Conservation (phyloP, 495 filamentous ascomycete genomes). For the Aspergillus mulundensis region DNA sequence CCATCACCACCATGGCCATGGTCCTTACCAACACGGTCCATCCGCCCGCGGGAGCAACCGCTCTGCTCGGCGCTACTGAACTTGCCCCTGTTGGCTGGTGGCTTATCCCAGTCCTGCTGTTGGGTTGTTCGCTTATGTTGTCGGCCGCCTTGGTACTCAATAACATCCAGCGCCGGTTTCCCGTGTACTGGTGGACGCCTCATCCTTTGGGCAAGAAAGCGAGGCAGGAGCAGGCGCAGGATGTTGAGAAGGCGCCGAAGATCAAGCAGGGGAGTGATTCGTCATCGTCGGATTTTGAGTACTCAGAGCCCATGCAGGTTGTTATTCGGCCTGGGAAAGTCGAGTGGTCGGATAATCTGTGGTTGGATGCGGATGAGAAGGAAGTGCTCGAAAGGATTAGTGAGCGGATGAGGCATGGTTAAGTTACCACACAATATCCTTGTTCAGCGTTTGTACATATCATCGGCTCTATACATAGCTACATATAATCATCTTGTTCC, state of each 20-base stretch:
- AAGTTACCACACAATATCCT: too few species aligned
- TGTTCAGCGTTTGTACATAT: too few species aligned
- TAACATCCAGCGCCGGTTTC: conserved; percentile 73
- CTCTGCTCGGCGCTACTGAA: conserved; percentile 69
- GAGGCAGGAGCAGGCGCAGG: conserved; percentile 12
- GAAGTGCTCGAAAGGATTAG: conserved; percentile 30
- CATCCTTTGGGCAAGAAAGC: conserved; percentile 19
- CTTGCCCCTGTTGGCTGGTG: conserved; percentile 66
- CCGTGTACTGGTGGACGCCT: conserved; percentile 66
- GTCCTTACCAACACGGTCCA: conserved; percentile 73
- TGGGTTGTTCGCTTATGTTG: conserved; percentile 64
- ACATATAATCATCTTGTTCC: background rate
- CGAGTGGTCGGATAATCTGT: conserved; percentile 32
- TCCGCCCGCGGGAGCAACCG: conserved; percentile 85
- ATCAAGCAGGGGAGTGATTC: conserved; percentile 19
- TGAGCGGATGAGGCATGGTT: conserved; percentile 23
- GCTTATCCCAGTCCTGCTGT: conserved; percentile 61
- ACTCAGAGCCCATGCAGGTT: conserved; percentile 27
- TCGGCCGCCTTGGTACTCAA: conserved; percentile 64
- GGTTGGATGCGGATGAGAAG: conserved; percentile 31
- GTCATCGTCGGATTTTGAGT: conserved; percentile 24
- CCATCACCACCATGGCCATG: conserved; percentile 67
- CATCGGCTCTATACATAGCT: conserved; percentile 3
- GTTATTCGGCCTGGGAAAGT: conserved; percentile 30
- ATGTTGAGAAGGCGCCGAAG: conserved; percentile 21